Evolutionary conservation across 768 basidiomycete species (phyloP).

Genomic region (Suillus subalutaceus): DNA sequence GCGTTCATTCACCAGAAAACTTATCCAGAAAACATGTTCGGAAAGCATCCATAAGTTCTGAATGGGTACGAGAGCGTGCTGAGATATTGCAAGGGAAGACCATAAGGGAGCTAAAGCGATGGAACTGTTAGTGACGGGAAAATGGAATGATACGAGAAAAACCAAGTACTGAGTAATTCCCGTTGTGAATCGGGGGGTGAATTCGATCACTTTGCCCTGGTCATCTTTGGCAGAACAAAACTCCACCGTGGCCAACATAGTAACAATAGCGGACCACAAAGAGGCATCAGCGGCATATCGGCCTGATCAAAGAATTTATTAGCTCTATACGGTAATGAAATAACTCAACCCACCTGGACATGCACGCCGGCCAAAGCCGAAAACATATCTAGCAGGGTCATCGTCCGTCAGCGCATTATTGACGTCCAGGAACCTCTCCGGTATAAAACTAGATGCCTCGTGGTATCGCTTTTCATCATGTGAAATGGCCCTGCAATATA

Average conservation of each 20-base stretch:
- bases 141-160: not conserved
- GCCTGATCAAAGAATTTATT: not conserved
- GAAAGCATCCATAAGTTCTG: not conserved
- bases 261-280: conserved; percentile 9
- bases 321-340: not conserved
- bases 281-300: conserved; percentile 10
- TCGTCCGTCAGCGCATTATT: not conserved
- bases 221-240: conserved; percentile 8
- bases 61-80: not conserved
- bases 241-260: conserved; percentile 10
- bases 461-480: not conserved
- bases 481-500: not conserved
- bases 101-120: not conserved
- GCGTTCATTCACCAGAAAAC: not conserved
- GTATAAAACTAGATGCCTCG: not conserved
- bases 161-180: not conserved
- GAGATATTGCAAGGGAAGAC: conserved; percentile 2
- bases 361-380: not conserved
- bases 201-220: conserved; percentile 10
- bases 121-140: not conserved
- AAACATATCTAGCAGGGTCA: not conserved
- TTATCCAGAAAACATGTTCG: not conserved
- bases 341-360: not conserved
- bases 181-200: not conserved
- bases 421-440: not conserved